Conservation (phyloP, 129 eudicot species). For the Silybum marianum region DNA sequence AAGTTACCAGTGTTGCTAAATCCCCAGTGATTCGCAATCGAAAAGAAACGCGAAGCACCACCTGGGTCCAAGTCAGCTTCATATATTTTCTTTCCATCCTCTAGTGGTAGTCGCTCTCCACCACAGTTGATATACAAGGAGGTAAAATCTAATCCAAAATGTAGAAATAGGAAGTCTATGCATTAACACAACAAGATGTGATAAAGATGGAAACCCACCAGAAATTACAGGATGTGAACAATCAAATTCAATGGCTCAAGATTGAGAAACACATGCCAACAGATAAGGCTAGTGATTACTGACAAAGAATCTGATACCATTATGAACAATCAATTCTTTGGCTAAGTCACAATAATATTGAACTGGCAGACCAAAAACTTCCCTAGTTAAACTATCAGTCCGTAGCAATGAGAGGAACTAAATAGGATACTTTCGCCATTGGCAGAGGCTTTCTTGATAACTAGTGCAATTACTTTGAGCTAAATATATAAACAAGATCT, state of each 20-base stretch:
- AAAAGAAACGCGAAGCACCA: constrained; percentile 45
- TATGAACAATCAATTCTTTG: background rate
- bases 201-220: background rate
- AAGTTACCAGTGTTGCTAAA: constrained; percentile 77
- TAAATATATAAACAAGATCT: too few species aligned
- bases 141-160: constrained; percentile 36
- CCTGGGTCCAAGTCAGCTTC: constrained; percentile 45
- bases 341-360: background rate
- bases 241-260: too few species aligned
- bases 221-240: background rate
- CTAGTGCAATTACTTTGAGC: too few species aligned
- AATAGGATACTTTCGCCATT: background rate
- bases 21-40: constrained; percentile 51
- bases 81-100: constrained; percentile 25
- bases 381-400: background rate
- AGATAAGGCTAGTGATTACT: too few species aligned
- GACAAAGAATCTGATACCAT: background rate
- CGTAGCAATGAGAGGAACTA: background rate
- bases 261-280: too few species aligned
- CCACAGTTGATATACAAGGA: constrained; percentile 81
- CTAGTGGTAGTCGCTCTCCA: constrained; percentile 39
- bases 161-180: background rate
- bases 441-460: background rate
- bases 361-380: background rate
- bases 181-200: background rate